These are phyloP conservation scores for Calonectria ilicicola DNA, from an alignment of 2,329 filamentous ascomycete genomes.

Conservation along the genomic window DNA sequence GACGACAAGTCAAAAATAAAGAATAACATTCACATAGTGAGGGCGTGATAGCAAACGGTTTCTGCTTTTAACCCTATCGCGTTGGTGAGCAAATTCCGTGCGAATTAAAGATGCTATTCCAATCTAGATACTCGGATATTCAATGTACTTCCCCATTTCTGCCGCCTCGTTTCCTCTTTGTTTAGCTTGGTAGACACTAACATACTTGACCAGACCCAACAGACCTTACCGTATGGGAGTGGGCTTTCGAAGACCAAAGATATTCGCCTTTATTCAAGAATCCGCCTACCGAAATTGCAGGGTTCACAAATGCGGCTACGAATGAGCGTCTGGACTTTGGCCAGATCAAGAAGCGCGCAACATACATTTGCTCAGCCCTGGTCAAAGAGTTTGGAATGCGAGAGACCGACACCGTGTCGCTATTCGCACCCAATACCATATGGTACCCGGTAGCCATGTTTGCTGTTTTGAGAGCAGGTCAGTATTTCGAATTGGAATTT, in stretches of 20 bases:
- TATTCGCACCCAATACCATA: slow-evolving; percentile 17
- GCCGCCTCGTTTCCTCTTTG: not conserved
- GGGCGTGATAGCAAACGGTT: no score
- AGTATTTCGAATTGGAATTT: not conserved
- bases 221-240: slow-evolving; percentile 21
- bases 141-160: not conserved
- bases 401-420: slow-evolving; percentile 2
- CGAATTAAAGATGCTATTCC: no score
- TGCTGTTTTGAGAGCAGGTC: slow-evolving; percentile 17
- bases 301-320: slow-evolving; percentile 18
- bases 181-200: not conserved
- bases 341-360: slow-evolving; percentile 16
- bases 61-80: no score
- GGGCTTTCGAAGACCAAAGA: slow-evolving; percentile 17
- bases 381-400: slow-evolving; percentile 1
- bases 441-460: slow-evolving; percentile 26
- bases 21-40: no score
- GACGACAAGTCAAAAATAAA: no score
- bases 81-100: no score
- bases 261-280: slow-evolving; percentile 13
- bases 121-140: not conserved
- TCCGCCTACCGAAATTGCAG: not conserved
- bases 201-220: not conserved
- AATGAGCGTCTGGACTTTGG: slow-evolving; percentile 12
- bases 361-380: slow-evolving; percentile 11